A percentile compares a stretch with the other conserved stretches of the same genome.
Evolutionary conservation across 2,329 filamentous ascomycete species (phyloP).

Genomic region (Botrytis paeoniae): DNA sequence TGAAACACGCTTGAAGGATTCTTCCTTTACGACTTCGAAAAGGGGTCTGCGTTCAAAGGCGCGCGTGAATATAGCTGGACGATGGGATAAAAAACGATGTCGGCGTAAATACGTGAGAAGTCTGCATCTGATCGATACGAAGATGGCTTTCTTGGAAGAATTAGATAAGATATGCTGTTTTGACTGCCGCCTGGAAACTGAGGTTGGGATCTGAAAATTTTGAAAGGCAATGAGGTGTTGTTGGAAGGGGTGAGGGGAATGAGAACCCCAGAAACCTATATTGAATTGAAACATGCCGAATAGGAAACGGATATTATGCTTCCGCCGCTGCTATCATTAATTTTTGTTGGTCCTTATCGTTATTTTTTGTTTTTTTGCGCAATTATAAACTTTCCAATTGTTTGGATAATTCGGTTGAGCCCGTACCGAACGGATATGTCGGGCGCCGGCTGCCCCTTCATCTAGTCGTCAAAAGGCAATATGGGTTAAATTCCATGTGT

Average conservation of each 20-base stretch:
- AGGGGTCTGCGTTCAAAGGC: constrained; percentile 5
- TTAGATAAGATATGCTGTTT: constrained; percentile 6
- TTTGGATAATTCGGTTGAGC: constrained; percentile 13
- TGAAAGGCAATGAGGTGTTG: not conserved
- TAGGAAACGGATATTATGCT: not conserved
- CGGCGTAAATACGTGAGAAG: not conserved
- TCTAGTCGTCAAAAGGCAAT: constrained; percentile 4
- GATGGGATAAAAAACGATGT: not conserved
- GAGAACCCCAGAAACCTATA: constrained; percentile 1
- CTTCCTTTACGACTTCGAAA: constrained; percentile 19
- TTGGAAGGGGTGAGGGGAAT: not conserved
- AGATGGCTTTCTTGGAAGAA: constrained; percentile 4
- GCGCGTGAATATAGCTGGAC: not conserved
- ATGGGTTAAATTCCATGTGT: constrained; percentile 8
- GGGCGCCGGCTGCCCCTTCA: constrained; percentile 7
- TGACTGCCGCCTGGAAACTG: constrained; percentile 2
- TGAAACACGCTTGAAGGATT: not conserved
- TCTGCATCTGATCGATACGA: constrained; percentile 4
- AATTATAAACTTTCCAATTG: not conserved
- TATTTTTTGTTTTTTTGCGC: not conserved
- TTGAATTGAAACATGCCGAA: not conserved
- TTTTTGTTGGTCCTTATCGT: not conserved
- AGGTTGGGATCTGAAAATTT: not conserved
- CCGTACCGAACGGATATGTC: constrained; percentile 16
- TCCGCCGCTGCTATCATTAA: not conserved